Percentiles rank a stretch among this genome's conserved stretches.
Conservation (phyloP, 805 yeast genomes). For the Barnettozyma vustinii region DNA sequence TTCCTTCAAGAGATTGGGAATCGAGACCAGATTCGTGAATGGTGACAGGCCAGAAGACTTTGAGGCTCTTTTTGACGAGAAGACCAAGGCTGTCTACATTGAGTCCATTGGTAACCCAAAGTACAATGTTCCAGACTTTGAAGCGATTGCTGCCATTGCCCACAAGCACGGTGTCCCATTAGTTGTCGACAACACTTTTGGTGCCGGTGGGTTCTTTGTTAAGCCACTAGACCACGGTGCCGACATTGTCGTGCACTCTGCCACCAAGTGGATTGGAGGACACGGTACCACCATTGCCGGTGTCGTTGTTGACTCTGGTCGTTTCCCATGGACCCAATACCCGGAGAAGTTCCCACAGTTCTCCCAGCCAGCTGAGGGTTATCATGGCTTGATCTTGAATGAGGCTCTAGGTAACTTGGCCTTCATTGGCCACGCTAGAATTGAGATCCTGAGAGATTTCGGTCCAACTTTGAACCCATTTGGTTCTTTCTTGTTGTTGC, state of each 20-base stretch:
- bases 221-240: constrained; percentile 87
- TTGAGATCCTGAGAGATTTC: constrained; percentile 83
- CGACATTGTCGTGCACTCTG: constrained; percentile 88
- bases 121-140: constrained; percentile 89
- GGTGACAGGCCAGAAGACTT: constrained; percentile 75
- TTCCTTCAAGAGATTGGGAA: constrained; percentile 83
- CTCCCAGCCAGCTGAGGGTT: constrained; percentile 86
- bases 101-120: constrained; percentile 93
- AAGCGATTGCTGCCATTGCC: constrained; percentile 65
- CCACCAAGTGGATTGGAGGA: constrained; percentile 97
- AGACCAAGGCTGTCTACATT: constrained; percentile 83
- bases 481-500: constrained; percentile 77
- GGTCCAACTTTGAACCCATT: constrained; percentile 91
- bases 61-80: constrained; percentile 68
- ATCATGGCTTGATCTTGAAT: constrained; percentile 80
- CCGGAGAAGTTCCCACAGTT: constrained; percentile 90
- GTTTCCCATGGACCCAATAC: constrained; percentile 83
- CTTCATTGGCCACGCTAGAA: constrained; percentile 72
- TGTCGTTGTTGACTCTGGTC: constrained; percentile 84
- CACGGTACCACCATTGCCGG: constrained; percentile 96
- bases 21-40: constrained; percentile 76
- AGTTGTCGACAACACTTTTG: constrained; percentile 94
- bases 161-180: constrained; percentile 85
- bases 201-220: constrained; percentile 89
- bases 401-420: constrained; percentile 81